Evolutionary conservation across 73 alveolate species (phyloP).

Genomic region (Blepharisma japonicum): DNA sequence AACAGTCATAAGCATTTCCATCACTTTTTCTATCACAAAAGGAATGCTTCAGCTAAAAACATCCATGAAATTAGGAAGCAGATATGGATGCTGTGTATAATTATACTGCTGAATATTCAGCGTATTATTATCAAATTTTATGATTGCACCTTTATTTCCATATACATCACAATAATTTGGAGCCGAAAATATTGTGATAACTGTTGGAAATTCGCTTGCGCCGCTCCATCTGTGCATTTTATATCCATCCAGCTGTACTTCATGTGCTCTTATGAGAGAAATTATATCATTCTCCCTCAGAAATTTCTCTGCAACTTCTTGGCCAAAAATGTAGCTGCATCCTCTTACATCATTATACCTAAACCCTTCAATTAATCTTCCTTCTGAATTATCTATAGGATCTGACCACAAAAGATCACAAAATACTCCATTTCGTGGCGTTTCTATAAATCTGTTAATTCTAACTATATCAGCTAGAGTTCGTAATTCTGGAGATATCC

Average conservation of each 20-base stretch:
- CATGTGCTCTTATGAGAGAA: slow-evolving; percentile 90
- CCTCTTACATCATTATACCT: slow-evolving; percentile 65
- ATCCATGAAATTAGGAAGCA: slow-evolving; percentile 84
- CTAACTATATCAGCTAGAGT: slow-evolving; percentile 67
- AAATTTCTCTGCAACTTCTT: slow-evolving; percentile 53
- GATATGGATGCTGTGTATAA: slow-evolving; percentile 86
- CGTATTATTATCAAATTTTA: slow-evolving; percentile 74
- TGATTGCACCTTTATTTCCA: slow-evolving; percentile 88
- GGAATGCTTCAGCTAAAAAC: slow-evolving; percentile 88
- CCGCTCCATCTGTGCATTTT: slow-evolving; percentile 90
- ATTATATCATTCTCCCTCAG: slow-evolving; percentile 46
- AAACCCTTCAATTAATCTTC: slow-evolving; percentile 47
- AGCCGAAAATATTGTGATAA: slow-evolving; percentile 87
- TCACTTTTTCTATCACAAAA: slow-evolving; percentile 82
- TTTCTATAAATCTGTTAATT: slow-evolving; percentile 66
- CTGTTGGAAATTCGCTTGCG: slow-evolving; percentile 80
- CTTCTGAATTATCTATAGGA: slow-evolving; percentile 79
- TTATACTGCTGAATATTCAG: slow-evolving; percentile 83
- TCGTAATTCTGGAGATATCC: slow-evolving; percentile 77
- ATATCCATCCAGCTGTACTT: slow-evolving; percentile 93
- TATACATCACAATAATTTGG: slow-evolving; percentile 95
- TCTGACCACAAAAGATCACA: slow-evolving; percentile 88
- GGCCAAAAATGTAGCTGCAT: slow-evolving; percentile 65
- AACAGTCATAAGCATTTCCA: slow-evolving; percentile 68
- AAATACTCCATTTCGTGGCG: slow-evolving; percentile 75